Evolutionary conservation across 768 basidiomycete species (phyloP).

Genomic region (Filobasidium floriforme): DNA sequence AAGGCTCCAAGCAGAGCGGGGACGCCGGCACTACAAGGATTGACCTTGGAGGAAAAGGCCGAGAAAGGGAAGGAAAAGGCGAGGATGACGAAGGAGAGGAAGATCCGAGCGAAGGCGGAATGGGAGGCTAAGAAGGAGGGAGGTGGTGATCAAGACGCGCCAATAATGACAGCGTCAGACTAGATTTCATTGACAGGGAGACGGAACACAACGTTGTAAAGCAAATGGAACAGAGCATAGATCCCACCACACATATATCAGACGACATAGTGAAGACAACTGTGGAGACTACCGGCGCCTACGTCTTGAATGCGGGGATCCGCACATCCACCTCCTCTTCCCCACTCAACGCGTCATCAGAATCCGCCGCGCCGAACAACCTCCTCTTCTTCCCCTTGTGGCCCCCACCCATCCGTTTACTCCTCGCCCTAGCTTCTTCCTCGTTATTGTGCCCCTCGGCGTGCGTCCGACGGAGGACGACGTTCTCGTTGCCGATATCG

Average conservation of each 20-base stretch:
- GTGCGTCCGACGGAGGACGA: not conserved
- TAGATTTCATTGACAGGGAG: not conserved
- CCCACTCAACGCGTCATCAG: constrained; percentile 4
- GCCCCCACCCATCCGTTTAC: too few relatives aligned
- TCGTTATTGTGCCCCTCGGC: not conserved
- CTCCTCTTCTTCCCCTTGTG: constrained; percentile 7
- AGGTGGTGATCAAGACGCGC: not conserved
- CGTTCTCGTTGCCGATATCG: constrained; percentile 4
- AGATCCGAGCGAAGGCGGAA: not conserved
- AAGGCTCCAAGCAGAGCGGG: not conserved
- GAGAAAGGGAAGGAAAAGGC: constrained; percentile 6
- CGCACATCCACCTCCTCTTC: not conserved
- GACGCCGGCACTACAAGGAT: not conserved
- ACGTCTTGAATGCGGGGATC: not conserved
- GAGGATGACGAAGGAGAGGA: not conserved
- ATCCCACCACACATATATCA: too few relatives aligned
- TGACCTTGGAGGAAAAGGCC: not conserved
- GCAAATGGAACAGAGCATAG: too few relatives aligned
- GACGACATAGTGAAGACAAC: too few relatives aligned
- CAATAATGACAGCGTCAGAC: not conserved
- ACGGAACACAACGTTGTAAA: too few relatives aligned
- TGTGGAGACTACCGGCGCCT: too few relatives aligned
- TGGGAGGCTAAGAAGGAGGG: not conserved
- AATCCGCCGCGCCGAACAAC: constrained; percentile 3
- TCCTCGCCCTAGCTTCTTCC: not conserved